Evolutionary conservation across 371 early-diverging fungal species (phyloP), one percentile per base, ranked within the genome.

Genomic region (Synchytrium microbalum): DNA sequence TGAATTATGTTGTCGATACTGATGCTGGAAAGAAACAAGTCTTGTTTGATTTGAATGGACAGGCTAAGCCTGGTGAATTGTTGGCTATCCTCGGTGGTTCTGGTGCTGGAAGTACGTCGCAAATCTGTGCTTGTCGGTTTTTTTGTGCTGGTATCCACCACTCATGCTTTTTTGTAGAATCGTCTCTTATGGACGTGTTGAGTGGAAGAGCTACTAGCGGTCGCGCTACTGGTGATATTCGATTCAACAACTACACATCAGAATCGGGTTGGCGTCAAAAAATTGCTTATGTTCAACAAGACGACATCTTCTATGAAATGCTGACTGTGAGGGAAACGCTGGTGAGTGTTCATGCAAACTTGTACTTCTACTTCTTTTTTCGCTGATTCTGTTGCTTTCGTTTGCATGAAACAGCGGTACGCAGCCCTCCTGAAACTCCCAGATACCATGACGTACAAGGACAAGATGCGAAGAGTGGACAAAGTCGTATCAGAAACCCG

Each of bases 301-400:
- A 95, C 62, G 95, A 95, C 69, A 80, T 86, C 1, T 74, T 93
- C 29, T 87, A 92, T 81, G 79, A 85, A 0, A 91, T 91, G 0
- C 72, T 93, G 59, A 96, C 97, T 0, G 95, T 95, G 0, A 82
- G 88, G 46, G 95, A 96, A 68, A 88, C 93, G 1, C 78, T 96
- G n/a, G 78, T 86, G 67, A 38, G 46, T 19, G 10, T 38, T n/a
- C n/a, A n/a, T n/a, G n/a, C n/a, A n/a, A n/a, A n/a, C n/a, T 93
- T 88, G 46, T 38, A 10, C 5, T 38, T 38, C 46, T 10, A 38
- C 19, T 38, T 19, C 19, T 5, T 10, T 38, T 5, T 10, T 38
- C 10, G 10, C 46, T 19, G 19, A 38, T 19, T 10, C 10, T 38
- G 10, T 38, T 38, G 5, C 46, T 38, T 10, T 10, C 46, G 19